A percentile compares a stretch with the other conserved stretches of the same genome.
These are phyloP conservation scores for Omphalotus guepiniiformis DNA, from an alignment of 768 basidiomycete genomes.

Conservation along the genomic window DNA sequence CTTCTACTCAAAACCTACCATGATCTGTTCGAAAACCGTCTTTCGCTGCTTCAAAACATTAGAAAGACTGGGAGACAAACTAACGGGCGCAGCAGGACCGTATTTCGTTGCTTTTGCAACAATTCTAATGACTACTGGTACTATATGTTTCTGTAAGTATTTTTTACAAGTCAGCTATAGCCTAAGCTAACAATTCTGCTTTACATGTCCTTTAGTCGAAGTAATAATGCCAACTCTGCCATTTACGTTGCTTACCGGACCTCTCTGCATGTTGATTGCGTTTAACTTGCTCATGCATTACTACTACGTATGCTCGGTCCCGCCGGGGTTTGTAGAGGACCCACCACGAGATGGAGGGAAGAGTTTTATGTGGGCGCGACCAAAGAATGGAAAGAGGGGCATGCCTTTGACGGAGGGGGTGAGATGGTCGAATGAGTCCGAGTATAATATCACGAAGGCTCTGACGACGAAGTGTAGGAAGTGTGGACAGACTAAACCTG, in stretches of 20 bases:
- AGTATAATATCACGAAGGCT: constrained; percentile 50
- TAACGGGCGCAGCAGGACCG: constrained; percentile 91
- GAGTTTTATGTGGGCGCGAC: constrained; percentile 56
- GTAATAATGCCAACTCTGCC: constrained; percentile 68
- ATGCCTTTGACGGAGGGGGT: constrained; percentile 37
- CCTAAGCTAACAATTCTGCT: constrained; percentile 7
- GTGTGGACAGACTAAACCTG: constrained; percentile 68
- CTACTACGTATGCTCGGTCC: constrained; percentile 74
- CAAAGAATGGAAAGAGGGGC: constrained; percentile 22
- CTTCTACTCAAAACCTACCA: no score
- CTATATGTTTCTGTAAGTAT: constrained; percentile 76
- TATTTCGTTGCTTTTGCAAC: constrained; percentile 84
- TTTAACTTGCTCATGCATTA: constrained; percentile 80
- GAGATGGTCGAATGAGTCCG: constrained; percentile 48
- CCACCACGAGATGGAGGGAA: constrained; percentile 36
- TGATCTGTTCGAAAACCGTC: constrained; percentile 43
- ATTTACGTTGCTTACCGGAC: constrained; percentile 54
- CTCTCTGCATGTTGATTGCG: constrained; percentile 70
- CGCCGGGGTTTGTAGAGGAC: constrained; percentile 78
- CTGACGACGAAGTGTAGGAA: constrained; percentile 58
- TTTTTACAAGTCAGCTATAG: constrained; percentile 1
- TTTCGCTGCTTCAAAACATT: constrained; percentile 54
- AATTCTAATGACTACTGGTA: constrained; percentile 62
- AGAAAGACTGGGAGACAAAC: constrained; percentile 69
- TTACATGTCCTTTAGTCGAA: constrained; percentile 68